Evolutionary conservation across 2,329 filamentous ascomycete genomes (phyloP).

Genomic region (Ascochyta lentis): DNA sequence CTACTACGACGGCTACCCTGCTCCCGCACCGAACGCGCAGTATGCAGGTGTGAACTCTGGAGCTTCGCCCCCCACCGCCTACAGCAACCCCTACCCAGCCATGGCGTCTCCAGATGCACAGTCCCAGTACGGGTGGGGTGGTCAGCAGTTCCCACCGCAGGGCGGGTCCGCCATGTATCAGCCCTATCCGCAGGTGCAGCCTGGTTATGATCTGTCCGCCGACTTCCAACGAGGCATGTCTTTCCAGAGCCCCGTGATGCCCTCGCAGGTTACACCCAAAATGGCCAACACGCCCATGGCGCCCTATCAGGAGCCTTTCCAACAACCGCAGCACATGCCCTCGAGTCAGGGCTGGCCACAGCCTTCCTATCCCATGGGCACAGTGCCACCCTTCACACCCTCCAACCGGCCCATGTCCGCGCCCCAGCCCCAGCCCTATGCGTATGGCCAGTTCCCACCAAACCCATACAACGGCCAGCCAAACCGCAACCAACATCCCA

Average conservation of each 20-base stretch:
- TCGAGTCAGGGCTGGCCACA: constrained; percentile 45
- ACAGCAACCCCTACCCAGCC: constrained; percentile 41
- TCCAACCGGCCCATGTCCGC: constrained; percentile 45
- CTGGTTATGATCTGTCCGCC: constrained; percentile 52
- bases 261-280: constrained; percentile 48
- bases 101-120: constrained; percentile 49
- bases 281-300: constrained; percentile 47
- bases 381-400: constrained; percentile 31
- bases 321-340: constrained; percentile 36
- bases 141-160: constrained; percentile 38
- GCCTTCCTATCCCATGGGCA: constrained; percentile 34
- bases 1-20: constrained; percentile 53
- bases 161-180: constrained; percentile 38
- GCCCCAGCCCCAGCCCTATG: constrained; percentile 60
- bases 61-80: constrained; percentile 38
- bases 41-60: constrained; percentile 38
- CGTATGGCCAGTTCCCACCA: constrained; percentile 78
- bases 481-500: constrained; percentile 79
- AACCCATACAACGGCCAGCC: constrained; percentile 64
- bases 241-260: constrained; percentile 48
- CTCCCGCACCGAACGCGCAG: constrained; percentile 35
- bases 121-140: constrained; percentile 45
- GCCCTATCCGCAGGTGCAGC: constrained; percentile 37
- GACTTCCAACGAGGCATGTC: constrained; percentile 57
- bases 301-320: constrained; percentile 42